A percentile compares a stretch with the other conserved stretches of the same genome.
These are phyloP conservation scores for Exophiala dermatitidis DNA, from an alignment of 2,329 filamentous ascomycete species.

Conservation along the genomic window DNA sequence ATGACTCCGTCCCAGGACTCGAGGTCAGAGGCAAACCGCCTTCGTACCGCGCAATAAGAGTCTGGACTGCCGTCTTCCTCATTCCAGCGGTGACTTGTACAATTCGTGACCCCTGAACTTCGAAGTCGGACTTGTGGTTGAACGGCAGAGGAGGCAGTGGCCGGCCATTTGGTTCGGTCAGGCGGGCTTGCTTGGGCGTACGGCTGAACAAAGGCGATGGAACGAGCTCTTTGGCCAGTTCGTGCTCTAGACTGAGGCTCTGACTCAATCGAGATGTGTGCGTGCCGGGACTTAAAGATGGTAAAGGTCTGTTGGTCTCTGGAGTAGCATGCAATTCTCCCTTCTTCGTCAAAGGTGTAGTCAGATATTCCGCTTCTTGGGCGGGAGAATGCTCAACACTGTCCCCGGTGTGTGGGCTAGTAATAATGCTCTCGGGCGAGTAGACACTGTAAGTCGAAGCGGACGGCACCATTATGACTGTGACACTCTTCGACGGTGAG, in stretches of 20 bases:
- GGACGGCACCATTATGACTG: not conserved
- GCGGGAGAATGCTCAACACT: not conserved
- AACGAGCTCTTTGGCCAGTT: constrained; percentile 22
- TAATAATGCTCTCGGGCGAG: not conserved
- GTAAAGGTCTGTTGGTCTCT: not conserved
- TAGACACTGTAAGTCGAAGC: constrained; percentile 6
- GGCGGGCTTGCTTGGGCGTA: constrained; percentile 4
- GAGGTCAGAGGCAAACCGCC: constrained; percentile 12
- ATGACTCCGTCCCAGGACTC: constrained; percentile 1
- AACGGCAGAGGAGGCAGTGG: constrained; percentile 23
- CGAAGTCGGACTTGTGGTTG: constrained; percentile 18
- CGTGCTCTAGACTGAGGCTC: constrained; percentile 18
- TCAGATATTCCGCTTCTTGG: not conserved
- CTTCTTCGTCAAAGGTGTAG: not conserved
- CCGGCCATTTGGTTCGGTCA: constrained; percentile 1
- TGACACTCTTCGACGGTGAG: not conserved
- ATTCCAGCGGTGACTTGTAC: constrained; percentile 11
- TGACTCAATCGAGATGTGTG: constrained; percentile 18
- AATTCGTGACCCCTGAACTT: constrained; percentile 17
- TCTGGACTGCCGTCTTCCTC: constrained; percentile 23
- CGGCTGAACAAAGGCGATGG: constrained; percentile 26
- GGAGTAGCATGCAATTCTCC: not conserved
- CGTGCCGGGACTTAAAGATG: not conserved
- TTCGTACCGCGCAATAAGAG: constrained; percentile 24
- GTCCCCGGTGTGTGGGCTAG: not conserved